Evolutionary conservation across 2,329 filamentous ascomycete genomes (phyloP).

Genomic region (Colletotrichum sp.): DNA sequence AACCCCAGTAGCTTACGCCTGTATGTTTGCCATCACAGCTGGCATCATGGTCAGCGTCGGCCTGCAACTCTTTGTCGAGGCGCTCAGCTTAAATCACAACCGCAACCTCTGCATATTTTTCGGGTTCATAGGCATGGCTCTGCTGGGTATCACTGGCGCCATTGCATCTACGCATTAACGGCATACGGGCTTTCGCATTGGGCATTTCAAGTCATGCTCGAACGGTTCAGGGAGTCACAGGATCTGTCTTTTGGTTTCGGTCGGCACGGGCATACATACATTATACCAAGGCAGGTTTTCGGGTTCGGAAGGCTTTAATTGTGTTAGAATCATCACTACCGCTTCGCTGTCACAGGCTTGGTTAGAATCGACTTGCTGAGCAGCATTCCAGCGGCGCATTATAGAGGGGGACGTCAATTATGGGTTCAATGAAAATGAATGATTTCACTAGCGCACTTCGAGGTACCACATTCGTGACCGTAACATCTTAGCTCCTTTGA

Average conservation of each 20-base stretch:
- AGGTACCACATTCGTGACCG: neutral
- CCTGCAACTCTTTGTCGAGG: conserved; percentile 87
- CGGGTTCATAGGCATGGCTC: conserved; percentile 84
- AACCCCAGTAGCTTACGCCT: conserved; percentile 70
- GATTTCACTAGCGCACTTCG: neutral
- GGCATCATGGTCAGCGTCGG: conserved; percentile 97
- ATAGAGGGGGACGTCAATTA: neutral
- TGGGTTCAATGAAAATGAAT: neutral
- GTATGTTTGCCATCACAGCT: conserved; percentile 86
- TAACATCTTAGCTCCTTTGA: neutral
- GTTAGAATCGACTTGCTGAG: neutral
- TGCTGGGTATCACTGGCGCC: conserved; percentile 85
- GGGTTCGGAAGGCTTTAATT: neutral
- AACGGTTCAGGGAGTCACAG: neutral
- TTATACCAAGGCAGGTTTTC: neutral
- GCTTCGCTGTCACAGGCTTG: neutral
- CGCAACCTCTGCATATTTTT: conserved; percentile 78
- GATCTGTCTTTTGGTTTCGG: neutral
- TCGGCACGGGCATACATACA: neutral
- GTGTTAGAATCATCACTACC: neutral
- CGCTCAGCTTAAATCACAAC: conserved; percentile 81
- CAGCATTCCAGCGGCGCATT: neutral
- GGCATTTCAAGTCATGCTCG: neutral
- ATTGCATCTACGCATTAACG: conserved; percentile 19
- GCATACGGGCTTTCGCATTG: neutral